Evolutionary conservation across 108 stramenopile species (phyloP).

Genomic region (Aureococcus anophagefferens): DNA sequence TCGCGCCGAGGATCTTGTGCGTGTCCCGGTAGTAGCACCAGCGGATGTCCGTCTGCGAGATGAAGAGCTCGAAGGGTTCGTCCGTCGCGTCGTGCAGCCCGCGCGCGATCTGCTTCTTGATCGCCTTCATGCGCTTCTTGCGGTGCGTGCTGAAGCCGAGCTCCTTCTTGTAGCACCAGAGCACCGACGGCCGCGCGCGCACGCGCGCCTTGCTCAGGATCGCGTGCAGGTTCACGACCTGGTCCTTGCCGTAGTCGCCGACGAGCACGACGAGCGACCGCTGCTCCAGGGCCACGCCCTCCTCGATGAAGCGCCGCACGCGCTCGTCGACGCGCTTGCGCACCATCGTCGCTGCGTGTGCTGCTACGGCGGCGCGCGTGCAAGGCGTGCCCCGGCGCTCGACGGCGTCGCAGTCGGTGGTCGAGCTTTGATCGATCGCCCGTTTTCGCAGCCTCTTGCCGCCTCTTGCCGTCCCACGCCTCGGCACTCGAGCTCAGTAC

Average conservation of each 20-base stretch:
- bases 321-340: conserved; percentile 93
- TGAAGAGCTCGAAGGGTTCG: conserved; percentile 97
- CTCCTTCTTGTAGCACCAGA: conserved; percentile 99
- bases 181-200: conserved; percentile 68
- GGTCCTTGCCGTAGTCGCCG: conserved; percentile 97
- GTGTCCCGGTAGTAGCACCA: conserved; percentile 99
- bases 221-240: conserved; percentile 91
- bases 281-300: conserved; percentile 61
- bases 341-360: conserved; percentile 53
- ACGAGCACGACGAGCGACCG: conserved; percentile 87
- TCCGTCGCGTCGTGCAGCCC: conserved; percentile 46
- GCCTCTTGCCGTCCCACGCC: too few relatives aligned
- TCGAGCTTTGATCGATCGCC: too few relatives aligned
- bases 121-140: conserved; percentile 85
- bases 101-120: conserved; percentile 77
- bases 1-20: conserved; percentile 86
- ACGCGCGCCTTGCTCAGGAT: conserved; percentile 70
- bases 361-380: too few relatives aligned
- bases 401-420: too few relatives aligned
- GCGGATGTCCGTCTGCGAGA: conserved; percentile 79
- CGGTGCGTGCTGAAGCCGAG: conserved; percentile 89
- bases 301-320: conserved; percentile 80
- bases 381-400: too few relatives aligned
- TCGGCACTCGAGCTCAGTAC: too few relatives aligned
- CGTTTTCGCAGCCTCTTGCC: too few relatives aligned